These are phyloP conservation scores for Haplosporangium sp. DNA, from an alignment of 371 early-diverging fungal species.

Conservation along the genomic window DNA sequence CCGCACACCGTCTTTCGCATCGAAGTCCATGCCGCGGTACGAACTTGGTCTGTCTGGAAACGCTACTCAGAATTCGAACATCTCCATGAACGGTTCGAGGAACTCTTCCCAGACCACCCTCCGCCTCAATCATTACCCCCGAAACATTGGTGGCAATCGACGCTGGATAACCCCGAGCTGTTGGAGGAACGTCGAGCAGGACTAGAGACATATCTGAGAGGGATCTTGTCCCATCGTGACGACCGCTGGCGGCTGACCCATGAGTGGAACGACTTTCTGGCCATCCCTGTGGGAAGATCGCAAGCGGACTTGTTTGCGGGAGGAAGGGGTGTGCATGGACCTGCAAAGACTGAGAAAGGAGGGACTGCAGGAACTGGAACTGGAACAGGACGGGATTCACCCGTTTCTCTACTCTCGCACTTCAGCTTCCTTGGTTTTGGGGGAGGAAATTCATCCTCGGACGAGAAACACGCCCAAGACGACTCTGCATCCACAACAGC, in stretches of 20 bases:
- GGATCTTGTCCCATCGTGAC: slow-evolving; percentile 78
- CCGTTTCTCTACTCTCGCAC: slow-evolving; percentile 35
- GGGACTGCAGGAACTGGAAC: slow-evolving; percentile 4
- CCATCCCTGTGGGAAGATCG: slow-evolving; percentile 68
- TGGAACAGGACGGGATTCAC: slow-evolving; percentile 18
- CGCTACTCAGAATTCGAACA: slow-evolving; percentile 88
- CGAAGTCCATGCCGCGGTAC: slow-evolving; percentile 83
- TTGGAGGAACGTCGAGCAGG: slow-evolving; percentile 83
- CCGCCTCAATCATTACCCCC: slow-evolving; percentile 73
- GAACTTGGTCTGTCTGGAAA: slow-evolving; percentile 90
- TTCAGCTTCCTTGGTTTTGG: slow-evolving; percentile 48
- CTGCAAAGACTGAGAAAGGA: slow-evolving; percentile 1
- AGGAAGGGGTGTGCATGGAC: slow-evolving; percentile 28
- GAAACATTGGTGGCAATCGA: slow-evolving; percentile 76
- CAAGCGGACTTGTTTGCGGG: slow-evolving; percentile 54
- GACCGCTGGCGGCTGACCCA: slow-evolving; percentile 81
- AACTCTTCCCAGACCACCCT: slow-evolving; percentile 71
- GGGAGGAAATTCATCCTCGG: neutral
- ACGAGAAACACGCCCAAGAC: neutral
- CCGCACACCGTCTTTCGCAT: slow-evolving; percentile 79
- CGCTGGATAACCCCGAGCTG: slow-evolving; percentile 70
- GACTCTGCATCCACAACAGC: neutral
- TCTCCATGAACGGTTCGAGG: slow-evolving; percentile 64
- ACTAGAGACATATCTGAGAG: slow-evolving; percentile 82
- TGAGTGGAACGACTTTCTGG: slow-evolving; percentile 81